Evolutionary conservation across 495 filamentous ascomycete species (phyloP).

Genomic region (Hypomontagnella submonticulosa): DNA sequence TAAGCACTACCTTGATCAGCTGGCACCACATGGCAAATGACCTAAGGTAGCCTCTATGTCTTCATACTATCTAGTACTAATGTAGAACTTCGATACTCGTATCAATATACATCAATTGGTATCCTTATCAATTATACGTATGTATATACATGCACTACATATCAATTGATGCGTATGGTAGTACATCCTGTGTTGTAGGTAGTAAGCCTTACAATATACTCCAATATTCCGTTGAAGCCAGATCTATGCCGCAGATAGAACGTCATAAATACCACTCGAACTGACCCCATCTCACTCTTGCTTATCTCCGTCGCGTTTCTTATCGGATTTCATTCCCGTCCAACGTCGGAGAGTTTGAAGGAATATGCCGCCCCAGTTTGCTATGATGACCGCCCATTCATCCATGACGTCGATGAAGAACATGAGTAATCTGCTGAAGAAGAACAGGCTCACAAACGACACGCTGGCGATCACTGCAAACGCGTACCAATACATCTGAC

Average conservation of each 20-base stretch:
- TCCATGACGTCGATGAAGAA: constrained; percentile 63
- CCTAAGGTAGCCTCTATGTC: background rate
- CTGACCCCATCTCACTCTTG: constrained; percentile 24
- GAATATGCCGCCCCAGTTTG: constrained; percentile 26
- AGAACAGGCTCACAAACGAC: constrained; percentile 68
- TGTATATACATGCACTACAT: background rate
- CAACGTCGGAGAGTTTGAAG: constrained; percentile 6
- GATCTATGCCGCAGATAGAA: constrained; percentile 7
- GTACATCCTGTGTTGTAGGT: background rate
- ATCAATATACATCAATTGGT: no score
- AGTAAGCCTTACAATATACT: background rate
- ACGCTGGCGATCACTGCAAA: constrained; percentile 75
- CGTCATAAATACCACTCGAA: background rate
- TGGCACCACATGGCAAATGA: constrained; percentile 5
- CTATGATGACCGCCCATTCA: constrained; percentile 41
- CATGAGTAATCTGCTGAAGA: constrained; percentile 61
- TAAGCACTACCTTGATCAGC: constrained; percentile 6
- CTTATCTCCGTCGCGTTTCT: constrained; percentile 22
- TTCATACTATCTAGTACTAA: no score
- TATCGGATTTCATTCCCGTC: constrained; percentile 25
- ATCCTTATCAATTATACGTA: background rate
- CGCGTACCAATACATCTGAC: constrained; percentile 74
- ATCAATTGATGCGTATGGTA: no score
- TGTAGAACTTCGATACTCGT: no score
- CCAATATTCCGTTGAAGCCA: background rate